Conservation (phyloP, 2,329 filamentous ascomycete species). For the Mollisia scopiformis region DNA sequence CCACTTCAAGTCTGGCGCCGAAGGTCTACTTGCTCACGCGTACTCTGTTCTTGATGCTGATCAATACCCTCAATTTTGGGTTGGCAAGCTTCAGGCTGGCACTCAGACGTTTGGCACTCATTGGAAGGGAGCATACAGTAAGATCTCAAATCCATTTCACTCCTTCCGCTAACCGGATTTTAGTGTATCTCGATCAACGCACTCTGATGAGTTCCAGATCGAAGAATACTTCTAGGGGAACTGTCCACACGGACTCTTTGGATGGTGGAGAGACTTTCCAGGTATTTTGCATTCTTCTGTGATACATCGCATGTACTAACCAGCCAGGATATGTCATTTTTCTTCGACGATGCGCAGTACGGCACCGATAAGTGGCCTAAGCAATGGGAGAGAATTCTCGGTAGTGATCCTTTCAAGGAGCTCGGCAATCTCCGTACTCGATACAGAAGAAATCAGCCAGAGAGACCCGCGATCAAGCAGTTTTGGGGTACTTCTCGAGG, state of each 20-base stretch:
- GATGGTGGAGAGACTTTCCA: slow-evolving; percentile 28
- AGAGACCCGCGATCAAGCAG: slow-evolving; percentile 22
- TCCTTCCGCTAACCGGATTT: neutral
- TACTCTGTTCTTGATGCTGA: slow-evolving; percentile 39
- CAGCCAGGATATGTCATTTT: slow-evolving; percentile 32
- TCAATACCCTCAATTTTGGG: slow-evolving; percentile 48
- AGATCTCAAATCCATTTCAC: slow-evolving; percentile 13
- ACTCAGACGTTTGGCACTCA: slow-evolving; percentile 41
- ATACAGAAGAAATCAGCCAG: neutral
- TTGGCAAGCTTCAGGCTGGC: slow-evolving; percentile 38
- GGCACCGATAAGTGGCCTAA: slow-evolving; percentile 25
- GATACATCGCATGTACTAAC: neutral
- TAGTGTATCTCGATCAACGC: slow-evolving; percentile 25
- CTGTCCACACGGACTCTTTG: slow-evolving; percentile 23
- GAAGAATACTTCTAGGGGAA: neutral
- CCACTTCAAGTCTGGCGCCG: slow-evolving; percentile 45
- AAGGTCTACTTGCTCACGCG: slow-evolving; percentile 40
- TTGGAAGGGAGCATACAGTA: slow-evolving; percentile 55
- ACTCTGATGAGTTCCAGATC: slow-evolving; percentile 27
- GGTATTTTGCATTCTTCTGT: slow-evolving; percentile 15
- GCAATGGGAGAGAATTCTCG: slow-evolving; percentile 26
- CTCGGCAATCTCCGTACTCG: neutral
- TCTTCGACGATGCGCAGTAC: slow-evolving; percentile 28
- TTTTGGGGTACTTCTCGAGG: slow-evolving; percentile 42
- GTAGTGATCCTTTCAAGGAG: slow-evolving; percentile 28